A percentile compares a stretch with the other conserved stretches of the same genome.
These are phyloP conservation scores for Aspergillus campestris DNA, from an alignment of 495 filamentous ascomycete species.

Conservation along the genomic window DNA sequence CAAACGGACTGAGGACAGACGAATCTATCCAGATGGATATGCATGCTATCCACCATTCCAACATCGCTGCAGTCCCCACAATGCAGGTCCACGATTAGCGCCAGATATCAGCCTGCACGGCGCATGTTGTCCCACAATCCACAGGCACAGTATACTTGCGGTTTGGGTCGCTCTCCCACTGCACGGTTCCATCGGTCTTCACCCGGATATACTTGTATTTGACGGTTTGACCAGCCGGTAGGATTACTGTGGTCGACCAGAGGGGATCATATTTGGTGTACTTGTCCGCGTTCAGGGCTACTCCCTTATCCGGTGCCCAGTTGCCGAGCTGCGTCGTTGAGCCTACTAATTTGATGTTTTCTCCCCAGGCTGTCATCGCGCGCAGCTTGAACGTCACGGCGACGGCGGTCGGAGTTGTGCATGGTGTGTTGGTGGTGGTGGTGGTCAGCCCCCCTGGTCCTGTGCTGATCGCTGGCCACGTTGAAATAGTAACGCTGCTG, in stretches of 20 bases:
- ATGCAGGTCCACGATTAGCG: constrained; percentile 5
- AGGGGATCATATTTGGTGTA: constrained; percentile 49
- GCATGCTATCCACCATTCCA: neutral
- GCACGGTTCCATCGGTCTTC: constrained; percentile 41
- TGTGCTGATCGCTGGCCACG: constrained; percentile 32
- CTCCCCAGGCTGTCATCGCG: constrained; percentile 46
- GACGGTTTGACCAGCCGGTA: constrained; percentile 45
- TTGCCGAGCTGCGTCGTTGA: constrained; percentile 44
- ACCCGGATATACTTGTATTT: constrained; percentile 64
- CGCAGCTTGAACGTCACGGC: constrained; percentile 51
- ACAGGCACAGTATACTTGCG: constrained; percentile 46
- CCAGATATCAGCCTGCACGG: constrained; percentile 28
- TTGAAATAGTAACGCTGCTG: constrained; percentile 41
- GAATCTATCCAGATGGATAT: neutral
- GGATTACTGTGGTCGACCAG: constrained; percentile 45
- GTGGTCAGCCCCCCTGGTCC: constrained; percentile 17
- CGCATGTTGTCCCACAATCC: constrained; percentile 34
- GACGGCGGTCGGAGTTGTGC: constrained; percentile 38
- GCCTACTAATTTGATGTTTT: constrained; percentile 53
- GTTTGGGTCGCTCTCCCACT: constrained; percentile 61
- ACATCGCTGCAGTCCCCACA: neutral
- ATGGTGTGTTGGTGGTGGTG: constrained; percentile 19
- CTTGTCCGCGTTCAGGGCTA: constrained; percentile 42
- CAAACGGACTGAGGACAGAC: too few relatives aligned
- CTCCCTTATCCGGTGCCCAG: constrained; percentile 44